A percentile compares a stretch with the other conserved stretches of the same genome.
These are phyloP conservation scores for Trichosporon coremiiforme DNA, from an alignment of 1,284 basidiomycete genomes.

Conservation along the genomic window DNA sequence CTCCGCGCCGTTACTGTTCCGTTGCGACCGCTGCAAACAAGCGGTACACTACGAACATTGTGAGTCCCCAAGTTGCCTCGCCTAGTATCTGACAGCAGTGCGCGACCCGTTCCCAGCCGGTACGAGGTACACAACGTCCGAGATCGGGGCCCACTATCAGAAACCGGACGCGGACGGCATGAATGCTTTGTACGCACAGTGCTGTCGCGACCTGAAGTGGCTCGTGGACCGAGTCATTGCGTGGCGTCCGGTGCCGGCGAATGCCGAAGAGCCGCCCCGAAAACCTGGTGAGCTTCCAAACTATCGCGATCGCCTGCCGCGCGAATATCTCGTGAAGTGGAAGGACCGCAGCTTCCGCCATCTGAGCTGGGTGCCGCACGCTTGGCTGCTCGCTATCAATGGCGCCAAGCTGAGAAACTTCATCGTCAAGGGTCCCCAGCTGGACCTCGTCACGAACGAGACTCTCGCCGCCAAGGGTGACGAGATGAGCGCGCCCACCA, in stretches of 20 bases:
- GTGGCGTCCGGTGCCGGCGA: slow-evolving; percentile 76
- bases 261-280: slow-evolving; percentile 61
- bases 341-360: slow-evolving; percentile 71
- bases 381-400: slow-evolving; percentile 74
- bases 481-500: slow-evolving; percentile 52
- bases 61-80: slow-evolving; percentile 27
- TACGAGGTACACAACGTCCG: slow-evolving; percentile 29
- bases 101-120: slow-evolving; percentile 31
- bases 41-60: slow-evolving; percentile 74
- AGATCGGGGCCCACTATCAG: slow-evolving; percentile 63
- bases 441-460: slow-evolving; percentile 64
- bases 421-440: slow-evolving; percentile 67
- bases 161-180: slow-evolving; percentile 33
- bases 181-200: slow-evolving; percentile 72
- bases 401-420: slow-evolving; percentile 72
- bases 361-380: slow-evolving; percentile 80
- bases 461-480: slow-evolving; percentile 53
- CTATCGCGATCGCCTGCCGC: slow-evolving; percentile 66
- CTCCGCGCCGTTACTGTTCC: slow-evolving; percentile 63
- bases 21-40: slow-evolving; percentile 77
- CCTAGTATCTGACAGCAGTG: slow-evolving; percentile 31
- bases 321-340: slow-evolving; percentile 92
- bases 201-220: slow-evolving; percentile 74
- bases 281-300: slow-evolving; percentile 59
- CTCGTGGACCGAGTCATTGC: slow-evolving; percentile 81